A percentile compares a stretch with the other conserved stretches of the same genome.
These are phyloP conservation scores for Trichoderma gracile DNA, from an alignment of 2,329 filamentous ascomycete species.

Conservation along the genomic window DNA sequence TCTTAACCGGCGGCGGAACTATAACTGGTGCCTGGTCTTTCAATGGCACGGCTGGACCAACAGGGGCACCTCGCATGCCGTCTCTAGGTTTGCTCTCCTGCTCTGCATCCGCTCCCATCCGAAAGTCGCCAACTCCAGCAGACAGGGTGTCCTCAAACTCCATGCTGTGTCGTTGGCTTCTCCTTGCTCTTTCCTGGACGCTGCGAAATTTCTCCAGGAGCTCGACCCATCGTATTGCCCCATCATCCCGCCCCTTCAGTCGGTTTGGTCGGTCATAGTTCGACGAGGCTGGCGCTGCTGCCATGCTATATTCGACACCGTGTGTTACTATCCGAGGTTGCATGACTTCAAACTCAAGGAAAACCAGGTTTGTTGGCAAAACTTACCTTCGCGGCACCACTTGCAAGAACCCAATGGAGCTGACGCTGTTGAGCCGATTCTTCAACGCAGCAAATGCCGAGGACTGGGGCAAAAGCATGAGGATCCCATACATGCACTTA, in stretches of 20 bases:
- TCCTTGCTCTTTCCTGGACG: conserved; percentile 82
- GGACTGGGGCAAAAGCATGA: conserved; percentile 98
- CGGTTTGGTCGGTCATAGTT: conserved; percentile 73
- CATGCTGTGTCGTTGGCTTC: conserved; percentile 62
- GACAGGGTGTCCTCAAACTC: conserved; percentile 52
- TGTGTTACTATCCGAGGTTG: background rate
- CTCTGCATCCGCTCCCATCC: conserved; percentile 43
- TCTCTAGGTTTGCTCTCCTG: conserved; percentile 47
- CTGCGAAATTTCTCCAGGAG: conserved; percentile 91
- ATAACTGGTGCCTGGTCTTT: conserved; percentile 51
- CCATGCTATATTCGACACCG: conserved; percentile 39
- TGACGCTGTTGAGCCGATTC: conserved; percentile 94
- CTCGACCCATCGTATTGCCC: conserved; percentile 85
- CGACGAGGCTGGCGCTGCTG: conserved; percentile 51
- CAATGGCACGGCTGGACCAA: conserved; percentile 46
- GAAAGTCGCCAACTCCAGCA: conserved; percentile 47
- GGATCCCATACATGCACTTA: conserved; percentile 93
- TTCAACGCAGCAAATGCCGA: conserved; percentile 96
- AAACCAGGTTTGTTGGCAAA: conserved; percentile 11
- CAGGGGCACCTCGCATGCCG: conserved; percentile 35
- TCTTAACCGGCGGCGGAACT: conserved; percentile 54
- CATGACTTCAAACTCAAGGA: background rate
- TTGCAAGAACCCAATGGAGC: conserved; percentile 93
- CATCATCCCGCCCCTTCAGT: conserved; percentile 79
- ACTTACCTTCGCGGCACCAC: conserved; percentile 76